Conservation (phyloP, 495 filamentous ascomycete species). For the Hypomontagnella monticulosa region DNA sequence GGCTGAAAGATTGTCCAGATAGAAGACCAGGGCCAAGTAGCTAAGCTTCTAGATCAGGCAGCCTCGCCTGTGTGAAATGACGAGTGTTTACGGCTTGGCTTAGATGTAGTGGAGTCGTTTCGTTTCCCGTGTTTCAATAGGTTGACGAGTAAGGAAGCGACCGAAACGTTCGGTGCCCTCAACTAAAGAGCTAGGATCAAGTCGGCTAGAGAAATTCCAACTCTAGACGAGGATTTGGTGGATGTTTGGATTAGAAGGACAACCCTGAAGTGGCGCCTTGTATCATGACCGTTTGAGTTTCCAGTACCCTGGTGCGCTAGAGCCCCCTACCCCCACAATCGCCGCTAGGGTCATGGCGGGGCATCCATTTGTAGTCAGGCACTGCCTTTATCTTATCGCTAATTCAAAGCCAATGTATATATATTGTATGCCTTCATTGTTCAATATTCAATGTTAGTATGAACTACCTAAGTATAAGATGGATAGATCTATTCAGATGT, state of each 20-base stretch:
- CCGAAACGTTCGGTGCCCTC: conserved; percentile 9
- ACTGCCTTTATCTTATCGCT: conserved; percentile 21
- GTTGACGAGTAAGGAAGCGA: neutral
- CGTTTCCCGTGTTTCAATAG: conserved; percentile 14
- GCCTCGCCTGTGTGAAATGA: conserved; percentile 29
- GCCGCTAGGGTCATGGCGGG: conserved; percentile 5
- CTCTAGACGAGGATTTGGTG: conserved; percentile 11
- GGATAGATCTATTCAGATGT: too few relatives aligned
- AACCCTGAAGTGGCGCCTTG: conserved; percentile 35
- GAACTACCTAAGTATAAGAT: too few relatives aligned
- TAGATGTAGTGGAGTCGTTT: conserved; percentile 2
- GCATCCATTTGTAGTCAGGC: neutral
- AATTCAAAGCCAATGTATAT: neutral
- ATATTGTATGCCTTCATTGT: neutral
- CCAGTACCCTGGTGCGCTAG: conserved; percentile 20
- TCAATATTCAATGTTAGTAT: neutral
- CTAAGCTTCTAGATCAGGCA: conserved; percentile 23
- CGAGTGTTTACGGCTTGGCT: neutral
- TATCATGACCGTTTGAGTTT: conserved; percentile 39
- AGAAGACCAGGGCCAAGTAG: conserved; percentile 15
- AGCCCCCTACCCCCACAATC: neutral
- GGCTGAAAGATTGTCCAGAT: conserved; percentile 22
- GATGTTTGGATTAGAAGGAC: conserved; percentile 22
- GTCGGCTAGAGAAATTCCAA: neutral
- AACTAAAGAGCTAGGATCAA: neutral